phyloP scores from a whole-genome alignment of 768 basidiomycete genomes.

The Phanerochaete carnosa region DNA sequence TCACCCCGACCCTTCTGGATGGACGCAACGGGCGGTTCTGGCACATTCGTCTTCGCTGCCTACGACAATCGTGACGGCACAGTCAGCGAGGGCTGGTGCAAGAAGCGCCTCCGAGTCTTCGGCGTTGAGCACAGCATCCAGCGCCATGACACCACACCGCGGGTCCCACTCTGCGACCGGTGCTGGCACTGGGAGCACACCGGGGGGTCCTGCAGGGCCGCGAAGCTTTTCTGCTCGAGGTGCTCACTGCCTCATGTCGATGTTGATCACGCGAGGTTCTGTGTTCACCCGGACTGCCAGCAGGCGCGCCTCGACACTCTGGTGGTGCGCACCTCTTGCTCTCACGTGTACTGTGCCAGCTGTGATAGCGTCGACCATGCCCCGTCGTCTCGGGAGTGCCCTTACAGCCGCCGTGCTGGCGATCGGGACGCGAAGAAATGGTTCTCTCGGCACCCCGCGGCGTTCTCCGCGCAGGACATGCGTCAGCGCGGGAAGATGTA shows the following conservation, averaged over 20 bases:
- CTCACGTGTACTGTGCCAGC: slow-evolving; percentile 6
- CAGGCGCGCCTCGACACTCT: background rate
- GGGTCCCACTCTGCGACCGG: slow-evolving; percentile 5
- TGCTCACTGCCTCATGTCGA: slow-evolving; percentile 4
- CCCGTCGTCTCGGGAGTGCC: slow-evolving; percentile 4
- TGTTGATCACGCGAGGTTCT: background rate
- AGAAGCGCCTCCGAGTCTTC: background rate
- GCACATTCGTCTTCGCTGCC: background rate
- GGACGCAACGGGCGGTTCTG: background rate
- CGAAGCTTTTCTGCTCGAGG: background rate
- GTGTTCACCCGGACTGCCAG: background rate
- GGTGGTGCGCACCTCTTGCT: background rate
- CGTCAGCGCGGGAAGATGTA: background rate
- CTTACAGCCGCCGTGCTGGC: slow-evolving; percentile 3
- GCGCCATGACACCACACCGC: background rate
- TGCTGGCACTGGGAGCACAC: slow-evolving; percentile 8
- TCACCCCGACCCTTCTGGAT: slow-evolving; percentile 3
- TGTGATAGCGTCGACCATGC: slow-evolving; percentile 5
- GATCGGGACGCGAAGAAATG: background rate
- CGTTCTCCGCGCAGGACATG: slow-evolving; percentile 1
- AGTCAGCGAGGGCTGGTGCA: slow-evolving; percentile 2
- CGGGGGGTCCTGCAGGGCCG: background rate
- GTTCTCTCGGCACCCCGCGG: background rate
- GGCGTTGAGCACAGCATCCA: background rate
- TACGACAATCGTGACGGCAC: slow-evolving; percentile 1